Evolutionary conservation across 805 yeast species (phyloP).

Genomic region (Ogataea philodendri): DNA sequence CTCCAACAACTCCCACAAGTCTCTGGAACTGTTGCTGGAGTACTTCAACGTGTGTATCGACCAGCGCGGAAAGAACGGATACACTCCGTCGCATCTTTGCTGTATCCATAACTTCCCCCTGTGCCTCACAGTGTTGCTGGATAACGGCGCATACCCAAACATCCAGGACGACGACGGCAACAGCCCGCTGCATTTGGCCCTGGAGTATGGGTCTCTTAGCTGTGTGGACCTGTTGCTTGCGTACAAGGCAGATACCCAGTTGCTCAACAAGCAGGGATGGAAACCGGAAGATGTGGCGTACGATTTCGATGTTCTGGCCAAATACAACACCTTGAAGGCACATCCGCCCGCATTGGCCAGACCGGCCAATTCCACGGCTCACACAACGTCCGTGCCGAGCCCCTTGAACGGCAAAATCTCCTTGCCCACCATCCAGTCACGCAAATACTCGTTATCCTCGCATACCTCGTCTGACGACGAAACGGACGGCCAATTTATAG

Average conservation of each 20-base stretch:
- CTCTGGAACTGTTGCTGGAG: conserved; percentile 69
- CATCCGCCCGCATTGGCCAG: conserved; percentile 25
- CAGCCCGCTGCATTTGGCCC: conserved; percentile 81
- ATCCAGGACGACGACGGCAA: conserved; percentile 71
- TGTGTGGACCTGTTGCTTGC: conserved; percentile 53
- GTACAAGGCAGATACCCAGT: conserved; percentile 46
- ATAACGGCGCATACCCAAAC: conserved; percentile 76
- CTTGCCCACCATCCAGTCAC: conserved; percentile 19
- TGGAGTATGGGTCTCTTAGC: conserved; percentile 62
- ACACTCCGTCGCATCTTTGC: conserved; percentile 70
- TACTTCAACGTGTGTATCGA: conserved; percentile 53
- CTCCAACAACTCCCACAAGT: conserved; percentile 51
- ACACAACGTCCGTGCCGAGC: conserved; percentile 10
- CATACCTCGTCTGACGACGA: conserved; percentile 14
- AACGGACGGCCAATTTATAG: conserved; percentile 11
- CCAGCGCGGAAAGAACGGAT: conserved; percentile 43
- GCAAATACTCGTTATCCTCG: conserved; percentile 21
- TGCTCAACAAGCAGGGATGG: conserved; percentile 61
- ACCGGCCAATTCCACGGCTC: conserved; percentile 21
- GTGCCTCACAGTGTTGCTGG: conserved; percentile 61
- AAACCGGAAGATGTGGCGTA: conserved; percentile 59
- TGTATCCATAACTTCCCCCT: conserved; percentile 57
- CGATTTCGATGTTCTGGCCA: conserved; percentile 48
- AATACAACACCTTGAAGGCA: conserved; percentile 35
- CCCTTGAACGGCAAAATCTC: conserved; percentile 11